These are phyloP conservation scores for Debaryomycetaceae sp. DNA, from an alignment of 1,139 yeast genomes.

Conservation along the genomic window DNA sequence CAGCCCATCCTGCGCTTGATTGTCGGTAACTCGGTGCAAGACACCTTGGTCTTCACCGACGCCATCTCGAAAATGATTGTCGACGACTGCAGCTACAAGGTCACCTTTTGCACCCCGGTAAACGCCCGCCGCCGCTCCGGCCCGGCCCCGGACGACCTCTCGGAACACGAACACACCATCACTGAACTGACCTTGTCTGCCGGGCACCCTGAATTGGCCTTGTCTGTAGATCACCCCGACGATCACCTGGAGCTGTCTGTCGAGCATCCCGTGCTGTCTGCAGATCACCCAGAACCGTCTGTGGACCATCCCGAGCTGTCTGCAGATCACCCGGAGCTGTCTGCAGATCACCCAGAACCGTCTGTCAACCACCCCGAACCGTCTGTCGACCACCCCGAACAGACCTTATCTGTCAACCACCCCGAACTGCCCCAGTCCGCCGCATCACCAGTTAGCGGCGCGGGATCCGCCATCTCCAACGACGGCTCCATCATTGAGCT, in stretches of 20 bases:
- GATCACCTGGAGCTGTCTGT: slow-evolving; percentile 1
- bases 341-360: neutral
- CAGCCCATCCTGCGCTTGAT: slow-evolving; percentile 56
- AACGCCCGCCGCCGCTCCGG: slow-evolving; percentile 13
- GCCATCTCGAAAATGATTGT: slow-evolving; percentile 63
- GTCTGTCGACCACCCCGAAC: slow-evolving; percentile 7
- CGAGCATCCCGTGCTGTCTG: slow-evolving; percentile 1
- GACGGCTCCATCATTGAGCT: slow-evolving; percentile 58
- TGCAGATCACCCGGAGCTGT: neutral
- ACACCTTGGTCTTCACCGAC: slow-evolving; percentile 54
- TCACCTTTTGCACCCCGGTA: slow-evolving; percentile 56
- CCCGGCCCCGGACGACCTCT: slow-evolving; percentile 2
- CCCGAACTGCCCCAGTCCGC: slow-evolving; percentile 3
- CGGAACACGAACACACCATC: neutral
- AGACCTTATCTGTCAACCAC: slow-evolving; percentile 14
- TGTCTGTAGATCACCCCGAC: slow-evolving; percentile 6
- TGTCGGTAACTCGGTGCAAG: slow-evolving; percentile 52
- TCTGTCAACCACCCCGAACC: neutral
- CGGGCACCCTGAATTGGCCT: neutral
- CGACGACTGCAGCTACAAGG: slow-evolving; percentile 71
- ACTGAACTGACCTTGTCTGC: slow-evolving; percentile 1
- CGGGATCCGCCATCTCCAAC: slow-evolving; percentile 25
- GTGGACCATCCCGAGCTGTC: neutral
- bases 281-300: neutral
- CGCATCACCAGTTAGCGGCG: too few relatives aligned